These are phyloP conservation scores for Boletus fagicola DNA, from an alignment of 768 basidiomycete species.

Conservation along the genomic window DNA sequence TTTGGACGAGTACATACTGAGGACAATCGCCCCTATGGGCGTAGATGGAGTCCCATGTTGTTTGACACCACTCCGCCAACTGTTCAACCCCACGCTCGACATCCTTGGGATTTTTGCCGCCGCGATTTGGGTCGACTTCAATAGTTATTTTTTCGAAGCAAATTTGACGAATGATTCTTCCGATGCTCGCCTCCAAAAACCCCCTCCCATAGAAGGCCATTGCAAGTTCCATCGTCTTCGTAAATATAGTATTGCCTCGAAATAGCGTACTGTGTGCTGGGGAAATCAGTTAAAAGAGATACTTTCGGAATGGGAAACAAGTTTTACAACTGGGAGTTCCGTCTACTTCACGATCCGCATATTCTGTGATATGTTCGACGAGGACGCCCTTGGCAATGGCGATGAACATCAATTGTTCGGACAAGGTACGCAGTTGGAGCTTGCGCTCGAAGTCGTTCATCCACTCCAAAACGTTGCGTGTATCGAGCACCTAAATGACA, in stretches of 20 bases:
- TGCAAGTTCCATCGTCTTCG: slow-evolving; percentile 74
- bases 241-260: slow-evolving; percentile 63
- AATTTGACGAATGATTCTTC: slow-evolving; percentile 63
- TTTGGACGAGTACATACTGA: slow-evolving; percentile 45
- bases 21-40: slow-evolving; percentile 71
- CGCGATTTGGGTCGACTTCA: slow-evolving; percentile 77
- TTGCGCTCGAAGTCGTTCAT: slow-evolving; percentile 67
- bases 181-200: slow-evolving; percentile 81
- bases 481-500: slow-evolving; percentile 36
- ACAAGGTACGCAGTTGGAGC: slow-evolving; percentile 62
- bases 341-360: slow-evolving; percentile 69
- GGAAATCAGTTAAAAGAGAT: slow-evolving; percentile 1
- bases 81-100: slow-evolving; percentile 65
- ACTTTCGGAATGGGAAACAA: not conserved
- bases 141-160: slow-evolving; percentile 73
- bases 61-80: slow-evolving; percentile 74
- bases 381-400: slow-evolving; percentile 66
- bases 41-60: slow-evolving; percentile 82
- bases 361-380: slow-evolving; percentile 65
- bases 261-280: slow-evolving; percentile 76
- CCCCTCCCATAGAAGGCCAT: slow-evolving; percentile 80
- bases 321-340: slow-evolving; percentile 61
- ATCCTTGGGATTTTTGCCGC: slow-evolving; percentile 57
- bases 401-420: slow-evolving; percentile 61
- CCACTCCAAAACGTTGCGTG: slow-evolving; percentile 71